Base-by-base conservation (phyloP, 768 basidiomycete genomes). In the Tulasnella sp. region DNA sequence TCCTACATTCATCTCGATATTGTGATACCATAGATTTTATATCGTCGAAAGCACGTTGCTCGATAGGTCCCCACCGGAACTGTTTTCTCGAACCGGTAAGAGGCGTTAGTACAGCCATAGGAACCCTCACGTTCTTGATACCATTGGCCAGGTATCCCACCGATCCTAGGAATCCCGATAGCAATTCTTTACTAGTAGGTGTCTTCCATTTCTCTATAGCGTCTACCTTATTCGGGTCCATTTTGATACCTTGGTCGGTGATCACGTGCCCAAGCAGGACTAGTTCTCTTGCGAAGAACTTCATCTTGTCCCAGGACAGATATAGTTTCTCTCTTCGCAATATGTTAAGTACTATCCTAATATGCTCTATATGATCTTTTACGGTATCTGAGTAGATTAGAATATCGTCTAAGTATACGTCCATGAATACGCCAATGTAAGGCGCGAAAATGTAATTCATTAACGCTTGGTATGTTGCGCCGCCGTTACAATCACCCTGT, bases 341-440 rank as follows among this genome's bases (percentile, higher is more conserved):
- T n/a, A n/a, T n/a, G n/a, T n/a, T n/a, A n/a, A n/a, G n/a, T n/a
- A n/a, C n/a, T n/a, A n/a, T n/a, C n/a, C n/a, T n/a, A n/a, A n/a
- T n/a, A n/a, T n/a, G n/a, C n/a, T n/a, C n/a, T n/a, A n/a, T n/a
- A n/a, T n/a, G n/a, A n/a, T n/a, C n/a, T n/a, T n/a, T n/a, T n/a
- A n/a, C n/a, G n/a, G n/a, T n/a, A n/a, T n/a, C n/a, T n/a, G n/a
- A n/a, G n/a, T n/a, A n/a, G n/a, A n/a, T n/a, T n/a, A n/a, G n/a
- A n/a, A n/a, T n/a, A n/a, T n/a, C n/a, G n/a, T n/a, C n/a, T 0
- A 88, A 81, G 77, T 88, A 88, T 0, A 86, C 83, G 76, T 88
- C 85, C 73, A 86, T 86, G 70, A 87, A 84, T 1, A 81, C 81
- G 0, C 87, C 86, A 40, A 89, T 83, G 15, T 81, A 81, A 0